Evolutionary conservation across 441 rosid species (phyloP), one percentile per base, ranked within the genome.

Genomic region (Brassica hybrid): DNA sequence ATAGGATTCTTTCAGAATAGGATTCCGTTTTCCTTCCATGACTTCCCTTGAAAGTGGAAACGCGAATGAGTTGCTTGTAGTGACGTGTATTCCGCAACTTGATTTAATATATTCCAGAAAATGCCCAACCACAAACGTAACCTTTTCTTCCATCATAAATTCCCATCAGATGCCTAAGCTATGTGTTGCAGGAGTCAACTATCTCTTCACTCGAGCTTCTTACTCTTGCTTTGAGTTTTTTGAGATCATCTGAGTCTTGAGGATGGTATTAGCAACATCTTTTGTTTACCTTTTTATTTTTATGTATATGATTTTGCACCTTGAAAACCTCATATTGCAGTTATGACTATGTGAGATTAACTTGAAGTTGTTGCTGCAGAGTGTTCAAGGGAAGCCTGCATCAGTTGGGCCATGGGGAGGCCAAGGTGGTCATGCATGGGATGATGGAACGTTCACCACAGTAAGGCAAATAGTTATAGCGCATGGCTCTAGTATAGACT

Each of bases 371-470:
- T 65, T 70, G 72, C 68, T 64, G 72, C 88, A 89, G 91, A 90
- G 86, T 81, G 69, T 76, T 27, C 90, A 80, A 72, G 81, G 84
- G 85, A 88, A 87, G 85, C 84, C 84, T 11, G 63, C 85, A 45
- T 66, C 86, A 2, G 83, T 82, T 36, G 98, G 98, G 48, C 93
- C 97, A 66, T 94, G 97, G 94, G 97, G 98, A 65, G 89, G 97
- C 76, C 88, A 82, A 71, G 85, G 75, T 13, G 97, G 97, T 54
- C 63, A 66, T 72, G 68, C 73, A 4, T 92, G 96, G 96, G 93
- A 94, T 25, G 96, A 94, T 75, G 96, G 94, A 71, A 83, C 81
- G n/a, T 81, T 85, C 85, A 78, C 91, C 9, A 76, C 89, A 0
- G 81, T 94, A 61, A 87, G 92, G 87, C 90, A 89, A 75, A 23